Evolutionary conservation across 345 rosid species (phyloP).

Genomic region (Dovyalis caffra): DNA sequence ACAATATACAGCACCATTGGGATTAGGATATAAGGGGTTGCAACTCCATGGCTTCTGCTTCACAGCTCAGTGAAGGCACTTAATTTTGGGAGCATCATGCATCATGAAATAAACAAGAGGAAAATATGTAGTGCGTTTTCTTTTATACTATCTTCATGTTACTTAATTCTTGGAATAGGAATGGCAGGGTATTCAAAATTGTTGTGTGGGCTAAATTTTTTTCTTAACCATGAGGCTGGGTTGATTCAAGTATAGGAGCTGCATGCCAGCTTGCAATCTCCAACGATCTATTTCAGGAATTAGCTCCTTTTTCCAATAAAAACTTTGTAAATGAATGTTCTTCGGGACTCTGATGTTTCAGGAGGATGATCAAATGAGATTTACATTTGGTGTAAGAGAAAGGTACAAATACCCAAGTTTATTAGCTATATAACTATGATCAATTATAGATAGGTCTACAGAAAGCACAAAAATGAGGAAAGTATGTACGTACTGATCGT

Average conservation of each 20-base stretch:
- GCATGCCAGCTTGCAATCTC: background rate
- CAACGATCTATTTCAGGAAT: background rate
- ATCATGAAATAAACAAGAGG: background rate
- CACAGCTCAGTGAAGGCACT: background rate
- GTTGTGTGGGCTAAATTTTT: background rate
- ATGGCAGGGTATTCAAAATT: too few species aligned
- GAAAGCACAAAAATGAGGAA: background rate
- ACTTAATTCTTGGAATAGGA: background rate
- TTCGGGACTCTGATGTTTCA: too few species aligned
- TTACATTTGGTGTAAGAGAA: too few species aligned
- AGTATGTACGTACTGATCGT: conserved; percentile 45
- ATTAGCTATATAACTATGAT: too few species aligned
- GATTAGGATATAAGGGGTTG: background rate
- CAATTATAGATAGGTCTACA: background rate
- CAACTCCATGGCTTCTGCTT: background rate
- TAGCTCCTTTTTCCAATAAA: too few species aligned
- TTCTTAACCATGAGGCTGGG: too few species aligned
- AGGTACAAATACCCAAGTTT: too few species aligned
- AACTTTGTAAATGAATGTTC: too few species aligned
- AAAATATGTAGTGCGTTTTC: background rate
- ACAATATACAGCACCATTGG: background rate
- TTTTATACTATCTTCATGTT: background rate
- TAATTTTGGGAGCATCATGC: background rate
- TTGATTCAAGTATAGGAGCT: too few species aligned
- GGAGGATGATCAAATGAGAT: too few species aligned